These are phyloP conservation scores for Cucumis cinereus DNA, from an alignment of 306 rosid genomes.

Conservation along the genomic window DNA sequence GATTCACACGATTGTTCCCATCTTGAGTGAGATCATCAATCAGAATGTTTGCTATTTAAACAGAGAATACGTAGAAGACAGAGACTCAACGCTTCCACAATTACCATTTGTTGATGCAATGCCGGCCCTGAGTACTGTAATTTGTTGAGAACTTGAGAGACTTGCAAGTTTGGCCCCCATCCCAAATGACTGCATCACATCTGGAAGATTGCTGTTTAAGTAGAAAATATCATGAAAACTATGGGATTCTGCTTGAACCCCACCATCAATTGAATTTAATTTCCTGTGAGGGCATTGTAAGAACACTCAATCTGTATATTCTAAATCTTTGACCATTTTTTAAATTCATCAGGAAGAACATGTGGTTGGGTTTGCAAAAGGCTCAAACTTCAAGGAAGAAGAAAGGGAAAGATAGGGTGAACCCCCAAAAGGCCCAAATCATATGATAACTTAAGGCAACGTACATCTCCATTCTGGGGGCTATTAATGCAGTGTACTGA, in stretches of 20 bases:
- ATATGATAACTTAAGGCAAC: neutral
- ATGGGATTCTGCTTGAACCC: neutral
- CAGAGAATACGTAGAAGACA: neutral
- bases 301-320: neutral
- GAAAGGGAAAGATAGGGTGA: neutral
- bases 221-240: neutral
- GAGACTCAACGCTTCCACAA: neutral
- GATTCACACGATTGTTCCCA: neutral
- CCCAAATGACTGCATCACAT: neutral
- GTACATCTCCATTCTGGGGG: neutral
- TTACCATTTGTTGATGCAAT: neutral
- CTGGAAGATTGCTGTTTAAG: neutral
- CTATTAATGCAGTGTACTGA: neutral
- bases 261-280: neutral
- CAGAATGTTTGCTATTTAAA: neutral
- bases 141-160: neutral
- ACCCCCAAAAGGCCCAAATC: neutral
- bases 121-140: neutral
- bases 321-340: neutral
- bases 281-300: neutral
- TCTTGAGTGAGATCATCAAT: neutral
- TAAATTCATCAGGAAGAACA: neutral
- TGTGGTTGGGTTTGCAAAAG: neutral
- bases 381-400: neutral
- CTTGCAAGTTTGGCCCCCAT: slow-evolving; percentile 5